Base-by-base conservation (phyloP, 345 rosid genomes). In the Conringia planisiliqua region DNA sequence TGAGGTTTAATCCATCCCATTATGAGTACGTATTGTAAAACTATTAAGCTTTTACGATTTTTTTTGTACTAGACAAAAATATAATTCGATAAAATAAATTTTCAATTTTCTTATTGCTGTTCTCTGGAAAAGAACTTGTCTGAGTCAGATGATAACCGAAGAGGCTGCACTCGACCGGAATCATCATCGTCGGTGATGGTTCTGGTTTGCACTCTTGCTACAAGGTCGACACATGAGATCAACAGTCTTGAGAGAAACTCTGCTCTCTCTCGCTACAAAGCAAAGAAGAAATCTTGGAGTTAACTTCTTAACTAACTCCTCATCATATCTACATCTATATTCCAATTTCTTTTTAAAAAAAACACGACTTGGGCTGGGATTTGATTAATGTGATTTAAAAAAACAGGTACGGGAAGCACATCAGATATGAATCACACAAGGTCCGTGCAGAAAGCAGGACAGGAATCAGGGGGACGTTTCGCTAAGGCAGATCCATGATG, bases 251-350 rank as follows among this genome's bases (percentile, higher is more conserved):
- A 90, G 79, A 83, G 98, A 77, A 92, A 87, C 78, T 82, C 89
- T 56, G 97, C 97, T 17, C 71, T 92, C 68, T 87, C 91, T 18
- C 86, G 97, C 55, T 95, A 95, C 86, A 92, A 90, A 84, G 91
- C 89, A 71, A 95, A 92, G 82, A 90, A 73, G 85, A 92, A 87
- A 85, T 85, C 89, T 24, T 83, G 97, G 60, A 87, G 97, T 96
- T 93, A 13, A 54, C 27, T n/a, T 12, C 27, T 11, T 14, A 13
- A n/a, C 24, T 14, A 6, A 27, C 26, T 26, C 14, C 26, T 16
- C 30, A 33, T 33, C 42, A 11, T 11, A 0, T 50, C 0, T 48
- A 4, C 4, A 33, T 33, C 1, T 33, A 5, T 54, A 20, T 52
- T n/a, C n/a, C n/a, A n/a, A n/a, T n/a, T n/a, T n/a, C n/a, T n/a